A percentile compares a stretch with the other conserved stretches of the same genome.
Evolutionary conservation across 768 basidiomycete genomes (phyloP).

Genomic region (Tephrocybe sp.): DNA sequence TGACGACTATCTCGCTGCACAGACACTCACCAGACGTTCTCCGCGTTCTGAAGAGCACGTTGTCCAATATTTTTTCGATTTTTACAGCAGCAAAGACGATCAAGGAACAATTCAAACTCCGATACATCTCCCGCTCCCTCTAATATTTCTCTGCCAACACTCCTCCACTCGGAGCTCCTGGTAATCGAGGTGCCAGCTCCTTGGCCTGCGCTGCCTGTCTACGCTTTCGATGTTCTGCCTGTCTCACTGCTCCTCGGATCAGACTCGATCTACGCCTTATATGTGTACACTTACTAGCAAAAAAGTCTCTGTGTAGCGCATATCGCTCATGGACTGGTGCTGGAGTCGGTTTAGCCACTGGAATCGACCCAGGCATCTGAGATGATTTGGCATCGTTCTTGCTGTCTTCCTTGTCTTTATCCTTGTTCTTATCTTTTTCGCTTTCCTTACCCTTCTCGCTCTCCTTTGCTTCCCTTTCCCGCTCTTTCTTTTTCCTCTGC

Average conservation of each 20-base stretch:
- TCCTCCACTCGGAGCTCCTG: constrained; percentile 49
- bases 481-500: constrained; percentile 58
- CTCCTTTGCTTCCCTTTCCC: constrained; percentile 47
- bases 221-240: constrained; percentile 68
- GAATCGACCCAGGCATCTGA: constrained; percentile 26
- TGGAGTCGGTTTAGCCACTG: constrained; percentile 30
- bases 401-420: constrained; percentile 31
- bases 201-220: constrained; percentile 65
- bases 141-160: neutral
- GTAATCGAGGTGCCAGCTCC: constrained; percentile 68
- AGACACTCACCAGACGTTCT: constrained; percentile 7
- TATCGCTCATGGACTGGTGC: constrained; percentile 67
- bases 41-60: neutral
- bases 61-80: constrained; percentile 4
- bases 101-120: constrained; percentile 10
- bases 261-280: neutral
- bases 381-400: constrained; percentile 22
- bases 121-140: constrained; percentile 12
- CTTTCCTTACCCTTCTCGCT: constrained; percentile 41
- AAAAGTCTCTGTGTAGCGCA: constrained; percentile 79
- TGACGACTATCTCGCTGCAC: neutral
- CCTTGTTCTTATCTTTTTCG: constrained; percentile 35
- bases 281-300: constrained; percentile 41
- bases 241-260: constrained; percentile 53
- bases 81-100: neutral